These are phyloP conservation scores for Fistulinella cinereoalba DNA, from an alignment of 1,284 basidiomycete genomes.

Conservation along the genomic window DNA sequence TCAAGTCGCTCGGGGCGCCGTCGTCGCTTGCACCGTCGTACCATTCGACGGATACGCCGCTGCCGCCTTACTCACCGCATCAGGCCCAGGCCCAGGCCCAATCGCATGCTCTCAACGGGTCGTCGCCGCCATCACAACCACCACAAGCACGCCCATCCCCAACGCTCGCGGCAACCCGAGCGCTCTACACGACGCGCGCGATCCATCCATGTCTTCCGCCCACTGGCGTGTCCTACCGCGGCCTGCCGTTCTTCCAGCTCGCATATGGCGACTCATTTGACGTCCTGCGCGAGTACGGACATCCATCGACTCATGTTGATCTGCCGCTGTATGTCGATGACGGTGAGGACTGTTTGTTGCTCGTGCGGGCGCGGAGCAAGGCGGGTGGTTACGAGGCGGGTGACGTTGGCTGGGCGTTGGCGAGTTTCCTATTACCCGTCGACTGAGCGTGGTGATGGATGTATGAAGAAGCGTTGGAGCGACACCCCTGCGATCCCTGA, in stretches of 20 bases:
- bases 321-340: conserved; percentile 75
- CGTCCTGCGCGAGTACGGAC: conserved; percentile 71
- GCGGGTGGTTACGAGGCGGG: conserved; percentile 33
- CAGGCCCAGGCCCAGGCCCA: too few relatives aligned
- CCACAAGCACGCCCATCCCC: conserved; percentile 32
- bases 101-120: conserved; percentile 12
- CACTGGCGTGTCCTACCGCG: conserved; percentile 59
- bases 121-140: conserved; percentile 8
- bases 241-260: conserved; percentile 70
- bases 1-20: conserved; percentile 35
- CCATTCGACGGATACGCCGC: conserved; percentile 25
- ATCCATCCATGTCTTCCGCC: conserved; percentile 67
- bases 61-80: conserved; percentile 30
- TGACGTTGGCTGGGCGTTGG: conserved; percentile 72
- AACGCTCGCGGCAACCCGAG: conserved; percentile 43
- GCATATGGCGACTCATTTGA: conserved; percentile 58
- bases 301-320: conserved; percentile 65
- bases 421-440: conserved; percentile 71
- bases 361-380: conserved; percentile 47
- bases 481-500: too few relatives aligned
- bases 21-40: conserved; percentile 31
- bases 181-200: conserved; percentile 62
- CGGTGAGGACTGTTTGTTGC: conserved; percentile 73
- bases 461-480: background rate
- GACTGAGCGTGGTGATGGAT: conserved; percentile 22